phyloP scores from a whole-genome alignment of 495 filamentous ascomycete species.

The Penicillium tannophilum region DNA sequence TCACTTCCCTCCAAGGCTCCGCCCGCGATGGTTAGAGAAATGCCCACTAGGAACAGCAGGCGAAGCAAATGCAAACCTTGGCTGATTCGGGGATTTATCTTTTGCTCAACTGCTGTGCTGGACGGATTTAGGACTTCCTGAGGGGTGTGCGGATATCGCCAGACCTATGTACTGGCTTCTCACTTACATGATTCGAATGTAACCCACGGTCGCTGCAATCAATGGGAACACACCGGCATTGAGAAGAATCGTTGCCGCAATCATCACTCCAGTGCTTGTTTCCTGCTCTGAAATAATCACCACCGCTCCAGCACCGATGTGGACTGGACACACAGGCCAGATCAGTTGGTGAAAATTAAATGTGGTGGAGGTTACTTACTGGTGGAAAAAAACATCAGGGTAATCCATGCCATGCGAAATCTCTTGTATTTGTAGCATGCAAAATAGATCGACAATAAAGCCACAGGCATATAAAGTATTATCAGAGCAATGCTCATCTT shows the following conservation, averaged over 20 bases:
- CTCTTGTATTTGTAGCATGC: neutral
- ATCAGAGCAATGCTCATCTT: constrained; percentile 29
- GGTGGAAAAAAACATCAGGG: neutral
- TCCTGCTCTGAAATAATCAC: constrained; percentile 18
- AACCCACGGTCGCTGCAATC: constrained; percentile 28
- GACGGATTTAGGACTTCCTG: neutral
- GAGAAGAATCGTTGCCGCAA: constrained; percentile 28
- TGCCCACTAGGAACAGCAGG: neutral
- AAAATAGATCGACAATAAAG: constrained; percentile 1
- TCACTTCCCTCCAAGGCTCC: neutral
- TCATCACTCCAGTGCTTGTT: constrained; percentile 20
- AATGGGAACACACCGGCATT: constrained; percentile 32
- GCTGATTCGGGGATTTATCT: neutral
- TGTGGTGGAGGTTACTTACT: neutral
- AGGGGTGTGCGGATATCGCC: too few species aligned
- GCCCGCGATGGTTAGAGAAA: neutral
- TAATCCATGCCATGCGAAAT: neutral
- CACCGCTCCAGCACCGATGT: neutral
- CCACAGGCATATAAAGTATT: constrained; percentile 28
- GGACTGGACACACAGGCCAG: neutral
- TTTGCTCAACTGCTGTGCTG: neutral
- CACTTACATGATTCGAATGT: constrained; percentile 32
- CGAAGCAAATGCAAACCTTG: neutral
- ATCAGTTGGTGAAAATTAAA: neutral
- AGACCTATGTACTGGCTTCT: neutral